A percentile compares a stretch with the other conserved stretches of the same genome.
Conservation (phyloP, 2,329 filamentous ascomycete genomes). For the Colletotrichum sp. region DNA sequence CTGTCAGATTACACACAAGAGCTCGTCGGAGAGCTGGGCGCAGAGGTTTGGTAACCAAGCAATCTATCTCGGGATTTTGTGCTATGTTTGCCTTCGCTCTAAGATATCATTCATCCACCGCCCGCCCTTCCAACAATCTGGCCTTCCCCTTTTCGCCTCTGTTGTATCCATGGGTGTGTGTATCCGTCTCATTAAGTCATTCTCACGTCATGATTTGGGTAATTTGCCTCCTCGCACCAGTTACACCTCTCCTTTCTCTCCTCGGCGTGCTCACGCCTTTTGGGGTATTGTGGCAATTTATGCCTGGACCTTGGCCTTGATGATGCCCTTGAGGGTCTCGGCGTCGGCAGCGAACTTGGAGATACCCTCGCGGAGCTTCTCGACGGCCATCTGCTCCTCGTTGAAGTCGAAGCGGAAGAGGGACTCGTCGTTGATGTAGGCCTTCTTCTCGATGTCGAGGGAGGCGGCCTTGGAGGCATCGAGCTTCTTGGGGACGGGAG, state of each 20-base stretch:
- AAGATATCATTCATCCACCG: not conserved
- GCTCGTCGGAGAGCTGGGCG: not conserved
- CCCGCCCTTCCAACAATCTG: not conserved
- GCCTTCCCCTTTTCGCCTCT: not conserved
- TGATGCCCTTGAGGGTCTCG: constrained; percentile 88
- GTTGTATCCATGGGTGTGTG: not conserved
- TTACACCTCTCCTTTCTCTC: not conserved
- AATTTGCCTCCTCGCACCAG: constrained; percentile 8
- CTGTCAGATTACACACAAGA: not conserved
- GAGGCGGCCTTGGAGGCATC: constrained; percentile 68
- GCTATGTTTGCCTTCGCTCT: not conserved
- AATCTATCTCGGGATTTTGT: not conserved
- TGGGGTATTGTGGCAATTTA: constrained; percentile 30
- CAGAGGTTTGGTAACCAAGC: not conserved
- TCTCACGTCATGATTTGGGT: constrained; percentile 17
- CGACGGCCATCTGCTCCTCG: constrained; percentile 98
- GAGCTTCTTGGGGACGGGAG: constrained; percentile 90
- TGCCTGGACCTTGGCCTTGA: constrained; percentile 79
- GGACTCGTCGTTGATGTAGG: constrained; percentile 88
- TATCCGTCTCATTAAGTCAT: constrained; percentile 21
- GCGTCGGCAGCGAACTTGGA: constrained; percentile 99
- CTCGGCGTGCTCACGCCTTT: not conserved
- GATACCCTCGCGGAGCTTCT: constrained; percentile 99
- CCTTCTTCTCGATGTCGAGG: constrained; percentile 84
- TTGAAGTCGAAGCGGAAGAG: constrained; percentile 99